These are phyloP conservation scores for Fusarium praegraminearum DNA, from an alignment of 2,329 filamentous ascomycete species.

Conservation along the genomic window DNA sequence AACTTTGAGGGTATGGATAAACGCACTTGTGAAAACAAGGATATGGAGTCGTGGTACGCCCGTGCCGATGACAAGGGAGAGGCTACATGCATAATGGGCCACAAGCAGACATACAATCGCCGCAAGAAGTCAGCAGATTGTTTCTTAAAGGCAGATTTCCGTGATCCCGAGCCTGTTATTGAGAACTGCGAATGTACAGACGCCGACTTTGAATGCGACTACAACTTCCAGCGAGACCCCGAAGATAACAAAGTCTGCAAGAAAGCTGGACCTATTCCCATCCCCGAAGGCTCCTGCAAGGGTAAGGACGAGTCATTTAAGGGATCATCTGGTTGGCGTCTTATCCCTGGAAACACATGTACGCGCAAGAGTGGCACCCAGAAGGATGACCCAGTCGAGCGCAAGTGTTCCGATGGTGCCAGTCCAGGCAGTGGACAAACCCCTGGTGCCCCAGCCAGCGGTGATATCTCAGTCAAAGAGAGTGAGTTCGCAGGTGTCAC, in stretches of 20 bases:
- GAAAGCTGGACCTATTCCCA: conserved; percentile 69
- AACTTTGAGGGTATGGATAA: conserved; percentile 88
- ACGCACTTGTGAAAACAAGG: conserved; percentile 78
- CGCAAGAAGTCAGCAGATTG: conserved; percentile 91
- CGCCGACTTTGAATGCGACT: conserved; percentile 95
- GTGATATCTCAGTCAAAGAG: conserved; percentile 72
- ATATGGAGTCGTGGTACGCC: conserved; percentile 91
- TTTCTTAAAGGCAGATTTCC: conserved; percentile 87
- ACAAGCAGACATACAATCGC: conserved; percentile 86
- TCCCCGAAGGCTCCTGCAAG: conserved; percentile 81
- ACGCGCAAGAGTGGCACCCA: conserved; percentile 69
- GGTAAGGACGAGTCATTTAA: conserved; percentile 77
- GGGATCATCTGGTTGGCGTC: conserved; percentile 89
- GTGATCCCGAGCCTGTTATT: conserved; percentile 77
- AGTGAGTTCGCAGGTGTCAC: conserved; percentile 70
- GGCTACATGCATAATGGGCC: conserved; percentile 93
- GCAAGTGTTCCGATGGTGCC: conserved; percentile 76
- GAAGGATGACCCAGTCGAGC: conserved; percentile 79
- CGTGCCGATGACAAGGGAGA: conserved; percentile 83
- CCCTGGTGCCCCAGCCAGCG: conserved; percentile 68
- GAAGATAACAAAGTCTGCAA: conserved; percentile 77
- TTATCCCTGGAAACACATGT: conserved; percentile 87
- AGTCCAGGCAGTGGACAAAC: conserved; percentile 50
- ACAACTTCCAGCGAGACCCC: conserved; percentile 80
- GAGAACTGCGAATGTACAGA: conserved; percentile 85